Conservation (phyloP, 768 basidiomycete species). For the Tulasnella sp. region DNA sequence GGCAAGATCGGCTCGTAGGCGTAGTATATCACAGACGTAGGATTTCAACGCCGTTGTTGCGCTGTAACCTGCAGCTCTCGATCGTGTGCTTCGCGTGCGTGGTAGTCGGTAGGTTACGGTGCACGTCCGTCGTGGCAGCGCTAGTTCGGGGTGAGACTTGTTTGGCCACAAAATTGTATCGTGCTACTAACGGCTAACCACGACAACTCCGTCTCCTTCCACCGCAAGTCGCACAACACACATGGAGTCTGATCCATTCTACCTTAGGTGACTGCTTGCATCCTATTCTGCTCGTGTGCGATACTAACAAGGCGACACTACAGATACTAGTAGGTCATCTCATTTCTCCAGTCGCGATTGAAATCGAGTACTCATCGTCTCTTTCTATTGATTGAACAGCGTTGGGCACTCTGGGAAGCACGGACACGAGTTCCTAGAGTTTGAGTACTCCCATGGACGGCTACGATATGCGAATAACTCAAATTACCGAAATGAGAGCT, state of each 20-base stretch:
- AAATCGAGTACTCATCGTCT: not conserved
- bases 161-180: not conserved
- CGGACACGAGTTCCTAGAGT: constrained; percentile 96
- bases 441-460: constrained; percentile 94
- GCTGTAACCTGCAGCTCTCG: too few species aligned
- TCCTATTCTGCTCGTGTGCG: constrained; percentile 20
- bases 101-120: too few species aligned
- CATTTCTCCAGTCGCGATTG: not conserved
- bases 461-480: constrained; percentile 98
- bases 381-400: constrained; percentile 33
- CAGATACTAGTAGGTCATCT: constrained; percentile 44
- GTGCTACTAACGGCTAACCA: not conserved
- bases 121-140: too few species aligned
- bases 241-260: constrained; percentile 66
- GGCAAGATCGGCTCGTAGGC: too few species aligned
- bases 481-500: constrained; percentile 93
- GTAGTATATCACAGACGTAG: too few species aligned
- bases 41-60: too few species aligned
- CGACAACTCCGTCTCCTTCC: not conserved
- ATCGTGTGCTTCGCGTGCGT: too few species aligned
- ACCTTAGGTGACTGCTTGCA: constrained; percentile 45
- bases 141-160: too few species aligned
- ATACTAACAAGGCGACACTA: constrained; percentile 20
- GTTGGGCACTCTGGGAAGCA: constrained; percentile 99
- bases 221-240: not conserved